Percentiles rank a stretch among this genome's conserved stretches.
These are phyloP conservation scores for Candida saitoana DNA, from an alignment of 805 yeast genomes.

Conservation along the genomic window DNA sequence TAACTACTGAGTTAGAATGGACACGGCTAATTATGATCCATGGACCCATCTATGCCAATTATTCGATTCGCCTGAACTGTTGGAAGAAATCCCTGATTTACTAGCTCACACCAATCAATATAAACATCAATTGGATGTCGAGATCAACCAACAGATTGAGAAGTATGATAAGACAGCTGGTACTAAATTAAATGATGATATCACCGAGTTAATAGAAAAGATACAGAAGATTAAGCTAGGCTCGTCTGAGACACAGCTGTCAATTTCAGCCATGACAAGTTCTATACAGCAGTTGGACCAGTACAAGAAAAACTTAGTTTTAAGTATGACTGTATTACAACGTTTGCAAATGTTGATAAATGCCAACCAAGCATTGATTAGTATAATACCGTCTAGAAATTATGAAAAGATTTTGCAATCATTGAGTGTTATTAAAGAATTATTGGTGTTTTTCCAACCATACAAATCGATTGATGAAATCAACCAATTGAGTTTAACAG, in stretches of 20 bases:
- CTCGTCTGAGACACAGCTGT: slow-evolving; percentile 53
- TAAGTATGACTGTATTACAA: slow-evolving; percentile 81
- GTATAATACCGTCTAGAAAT: slow-evolving; percentile 42
- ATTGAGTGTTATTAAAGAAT: slow-evolving; percentile 67
- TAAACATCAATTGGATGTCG: slow-evolving; percentile 45
- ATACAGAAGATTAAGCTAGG: slow-evolving; percentile 45
- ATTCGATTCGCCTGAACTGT: slow-evolving; percentile 47
- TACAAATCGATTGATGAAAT: slow-evolving; percentile 82
- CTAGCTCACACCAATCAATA: slow-evolving; percentile 48
- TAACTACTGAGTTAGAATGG: slow-evolving; percentile 7
- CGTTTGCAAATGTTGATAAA: slow-evolving; percentile 81
- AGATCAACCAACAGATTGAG: slow-evolving; percentile 37
- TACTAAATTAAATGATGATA: slow-evolving; percentile 25
- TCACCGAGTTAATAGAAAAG: slow-evolving; percentile 38
- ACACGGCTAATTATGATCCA: slow-evolving; percentile 45
- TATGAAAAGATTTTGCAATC: slow-evolving; percentile 56
- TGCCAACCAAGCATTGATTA: slow-evolving; percentile 61
- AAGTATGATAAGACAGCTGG: slow-evolving; percentile 25
- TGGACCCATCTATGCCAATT: slow-evolving; percentile 47
- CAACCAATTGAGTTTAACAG: slow-evolving; percentile 57
- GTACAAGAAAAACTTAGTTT: slow-evolving; percentile 77
- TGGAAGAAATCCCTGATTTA: slow-evolving; percentile 49
- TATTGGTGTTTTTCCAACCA: slow-evolving; percentile 68
- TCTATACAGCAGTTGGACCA: slow-evolving; percentile 76
- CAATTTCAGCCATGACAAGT: slow-evolving; percentile 67